Conservation (phyloP, 176 grass and related monocot genomes). For the Melocanna baccifera region DNA sequence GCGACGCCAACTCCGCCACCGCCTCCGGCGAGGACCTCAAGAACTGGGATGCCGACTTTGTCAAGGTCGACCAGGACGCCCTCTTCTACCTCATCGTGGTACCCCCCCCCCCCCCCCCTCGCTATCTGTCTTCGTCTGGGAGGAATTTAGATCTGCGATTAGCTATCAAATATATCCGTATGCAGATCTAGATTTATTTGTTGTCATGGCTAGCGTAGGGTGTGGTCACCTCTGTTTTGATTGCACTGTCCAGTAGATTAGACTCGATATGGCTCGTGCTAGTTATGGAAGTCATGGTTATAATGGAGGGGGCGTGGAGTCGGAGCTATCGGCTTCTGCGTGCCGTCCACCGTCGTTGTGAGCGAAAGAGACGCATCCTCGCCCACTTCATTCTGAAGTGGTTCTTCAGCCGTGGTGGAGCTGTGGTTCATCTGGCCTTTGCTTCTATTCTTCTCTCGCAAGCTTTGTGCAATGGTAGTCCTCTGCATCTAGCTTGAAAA, state of each 20-base stretch:
- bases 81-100: constrained; percentile 62
- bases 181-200: constrained; percentile 9
- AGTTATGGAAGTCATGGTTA: too few species aligned
- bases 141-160: neutral
- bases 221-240: neutral
- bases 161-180: neutral
- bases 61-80: constrained; percentile 66
- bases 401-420: too few species aligned
- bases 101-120: neutral
- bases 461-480: too few species aligned
- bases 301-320: neutral
- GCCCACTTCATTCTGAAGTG: too few species aligned
- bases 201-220: neutral
- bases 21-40: constrained; percentile 50
- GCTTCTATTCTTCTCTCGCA: too few species aligned
- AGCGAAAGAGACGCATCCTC: too few species aligned
- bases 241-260: neutral
- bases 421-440: too few species aligned
- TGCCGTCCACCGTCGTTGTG: too few species aligned
- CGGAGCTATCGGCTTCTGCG: too few species aligned
- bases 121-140: neutral
- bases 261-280: neutral
- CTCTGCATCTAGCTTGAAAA: too few species aligned
- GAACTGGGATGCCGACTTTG: constrained; percentile 57
- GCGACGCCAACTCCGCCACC: neutral